Base-by-base conservation (phyloP, 768 basidiomycete species). In the Lactarius quietus region DNA sequence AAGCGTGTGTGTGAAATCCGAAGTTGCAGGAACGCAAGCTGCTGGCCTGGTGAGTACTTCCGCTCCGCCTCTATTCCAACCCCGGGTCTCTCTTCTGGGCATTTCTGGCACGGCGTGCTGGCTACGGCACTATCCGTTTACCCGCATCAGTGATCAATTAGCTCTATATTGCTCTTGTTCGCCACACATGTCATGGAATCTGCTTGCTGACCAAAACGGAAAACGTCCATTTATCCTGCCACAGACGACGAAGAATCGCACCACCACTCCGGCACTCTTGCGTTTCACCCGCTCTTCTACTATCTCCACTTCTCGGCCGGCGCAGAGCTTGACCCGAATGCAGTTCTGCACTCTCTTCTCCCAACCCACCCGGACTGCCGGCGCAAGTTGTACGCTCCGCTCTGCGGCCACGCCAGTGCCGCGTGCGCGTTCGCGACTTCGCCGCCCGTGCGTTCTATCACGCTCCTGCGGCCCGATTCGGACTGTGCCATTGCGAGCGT, bases 221-320 rank as follows among this genome's bases (percentile, higher is more conserved):
- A 63, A 53, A 57, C 59, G 12, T 36, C 29, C 51, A 53, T 38
- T 55, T 48, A 62, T 43, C 3, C 18, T 3, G 9, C 6, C 4
- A 8, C n/a, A 23, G 51, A 35, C 38, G 59, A 59, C 58, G 54
- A 61, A 35, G 54, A 61, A 35, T 28, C 56, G 35, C 63, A 57
- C 23, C 67, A n/a, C 36, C 58, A 51, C 17, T 38, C 67, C n/a
- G 20, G 33, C 23, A n/a, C 62, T 18, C 63, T 69, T 53, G 63
- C 68, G 6, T 68, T 70, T n/a, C 69, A 70, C 58, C 69, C 69
- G 38, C 58, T 70, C 6, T 68, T 62, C 36, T 61, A 62, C 53
- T 70, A 70, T 52, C 67, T 70, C 8, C 69, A 70, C 39, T 70
- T 70, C 52, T 59, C 67, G 3, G 62, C 60, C 7, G 54, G 48